Base-by-base conservation (phyloP, 305 asterid genomes). In the Fraxinus sp. region DNA sequence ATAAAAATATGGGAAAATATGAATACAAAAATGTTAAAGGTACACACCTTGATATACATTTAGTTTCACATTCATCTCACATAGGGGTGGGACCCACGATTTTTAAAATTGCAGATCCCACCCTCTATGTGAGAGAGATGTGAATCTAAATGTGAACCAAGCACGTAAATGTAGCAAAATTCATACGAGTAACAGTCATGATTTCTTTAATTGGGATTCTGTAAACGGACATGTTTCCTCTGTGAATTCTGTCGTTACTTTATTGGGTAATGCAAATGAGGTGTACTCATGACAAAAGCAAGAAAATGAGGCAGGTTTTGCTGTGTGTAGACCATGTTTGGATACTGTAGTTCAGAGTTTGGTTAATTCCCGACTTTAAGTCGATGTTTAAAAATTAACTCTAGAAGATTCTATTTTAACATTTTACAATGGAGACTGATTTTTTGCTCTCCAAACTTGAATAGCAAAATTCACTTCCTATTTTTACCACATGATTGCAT, bases 241-340 rank as follows among this genome's bases (percentile, higher is more conserved):
- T 73, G 73, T 79, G 59, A 77, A 79, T 62, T 78, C 85, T 86
- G 86, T 85, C 87, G 82, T 71, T 84, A 80, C 88, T 86, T 86
- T 88, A 78, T 78, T 13, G 88, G 85, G 79, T 74, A 74, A 41
- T 37, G 41, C 85, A 86, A 84, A 83, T 88, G 87, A 36, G 64
- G 46, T 18, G 52, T 80, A 86, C 86, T 86, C 57, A 80, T 86
- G 86, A 84, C 82, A 70, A 70, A 32, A 13, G 75, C 75, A 70
- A 70, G 10, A 4, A 14, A 70, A 70, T 7, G 75, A 39, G 49
- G 49, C 49, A 39, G 49, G 49, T 9, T 39, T 39, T 39, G 49
- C 49, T 8, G 0, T 39, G 49, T 8, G 44, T 37, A 2, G 3
- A n/a, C 66, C 26, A 0, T 55, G 62, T 55, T 55, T 55, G 11